Percentiles rank a stretch among this genome's conserved stretches.
These are phyloP conservation scores for Cryptosporidium meleagridis DNA, from an alignment of 169 alveolate species.

Conservation along the genomic window DNA sequence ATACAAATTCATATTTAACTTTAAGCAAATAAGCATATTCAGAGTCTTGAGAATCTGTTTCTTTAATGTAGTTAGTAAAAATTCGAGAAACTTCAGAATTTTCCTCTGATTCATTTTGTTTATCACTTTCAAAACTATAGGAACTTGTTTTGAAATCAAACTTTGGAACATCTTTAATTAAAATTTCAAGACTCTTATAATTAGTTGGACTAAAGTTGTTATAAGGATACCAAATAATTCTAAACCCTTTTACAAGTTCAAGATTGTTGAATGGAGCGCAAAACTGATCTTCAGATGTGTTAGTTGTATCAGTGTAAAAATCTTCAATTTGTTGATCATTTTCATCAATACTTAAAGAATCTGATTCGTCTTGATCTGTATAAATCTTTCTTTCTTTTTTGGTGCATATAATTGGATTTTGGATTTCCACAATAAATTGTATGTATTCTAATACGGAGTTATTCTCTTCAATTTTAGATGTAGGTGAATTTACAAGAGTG, in stretches of 20 bases:
- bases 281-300: not conserved
- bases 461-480: not conserved
- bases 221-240: slow-evolving; percentile 66
- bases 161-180: slow-evolving; percentile 39
- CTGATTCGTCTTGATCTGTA: not conserved
- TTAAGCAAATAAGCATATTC: slow-evolving; percentile 33
- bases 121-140: not conserved
- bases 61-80: slow-evolving; percentile 16
- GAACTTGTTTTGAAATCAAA: slow-evolving; percentile 32
- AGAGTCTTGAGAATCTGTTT: slow-evolving; percentile 4
- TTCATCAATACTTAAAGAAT: not conserved
- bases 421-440: slow-evolving; percentile 31
- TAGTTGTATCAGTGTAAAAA: not conserved
- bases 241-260: slow-evolving; percentile 51
- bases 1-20: not conserved
- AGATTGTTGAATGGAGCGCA: slow-evolving; percentile 42
- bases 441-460: not conserved
- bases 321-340: not conserved
- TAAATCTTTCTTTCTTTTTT: not conserved
- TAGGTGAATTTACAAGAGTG: not conserved
- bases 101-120: not conserved
- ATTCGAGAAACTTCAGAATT: not conserved
- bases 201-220: slow-evolving; percentile 60
- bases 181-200: slow-evolving; percentile 48
- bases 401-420: slow-evolving; percentile 52